Evolutionary conservation across 164 flowering plant genomes (phyloP), one percentile per base, ranked within the genome.

Genomic region (Nymphaea colorata): DNA sequence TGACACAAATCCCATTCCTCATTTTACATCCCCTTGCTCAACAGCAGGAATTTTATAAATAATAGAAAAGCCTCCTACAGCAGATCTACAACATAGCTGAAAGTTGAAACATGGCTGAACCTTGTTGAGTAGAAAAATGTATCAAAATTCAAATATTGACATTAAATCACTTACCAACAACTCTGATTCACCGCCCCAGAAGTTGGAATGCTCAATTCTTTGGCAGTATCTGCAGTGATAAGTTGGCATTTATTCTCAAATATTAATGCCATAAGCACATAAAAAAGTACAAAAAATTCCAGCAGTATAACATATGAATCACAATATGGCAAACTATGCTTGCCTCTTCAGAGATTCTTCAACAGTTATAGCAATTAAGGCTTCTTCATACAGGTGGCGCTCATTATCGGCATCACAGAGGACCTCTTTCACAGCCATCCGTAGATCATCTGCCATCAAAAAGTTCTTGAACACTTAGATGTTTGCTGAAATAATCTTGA

Each of bases 121-220:
- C 36, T 25, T 25, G 36, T 25, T 25, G 36, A 25, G 36, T 25
- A 25, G 36, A 25, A 25, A 1, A 25, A 25, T 25, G 0, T 25
- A 25, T 25, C 36, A 25, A 25, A 25, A 25, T 25, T 25, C 36
- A 25, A 25, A 25, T 1, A 25, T 25, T 25, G 11, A 47, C 11
- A 47, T 47, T 7, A 47, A 12, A 47, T 47, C 3, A 79, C 93
- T 80, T 59, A 93, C 96, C 92, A 90, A 77, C 41, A 93, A 77
- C 75, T 93, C 96, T 43, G 97, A 85, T 75, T 93, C 96, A 65
- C 98, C 96, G 68, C 98, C 98, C 98, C 98, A 93, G 69, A 93
- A 93, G 74, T 93, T 86, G 66, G 91, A 71, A 45, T 82, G 72
- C 66, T 69, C 78, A 75, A 93, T 87, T 41, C 98, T 90, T 71